phyloP scores from a whole-genome alignment of 768 basidiomycete genomes.

The Collybia mongolica region DNA sequence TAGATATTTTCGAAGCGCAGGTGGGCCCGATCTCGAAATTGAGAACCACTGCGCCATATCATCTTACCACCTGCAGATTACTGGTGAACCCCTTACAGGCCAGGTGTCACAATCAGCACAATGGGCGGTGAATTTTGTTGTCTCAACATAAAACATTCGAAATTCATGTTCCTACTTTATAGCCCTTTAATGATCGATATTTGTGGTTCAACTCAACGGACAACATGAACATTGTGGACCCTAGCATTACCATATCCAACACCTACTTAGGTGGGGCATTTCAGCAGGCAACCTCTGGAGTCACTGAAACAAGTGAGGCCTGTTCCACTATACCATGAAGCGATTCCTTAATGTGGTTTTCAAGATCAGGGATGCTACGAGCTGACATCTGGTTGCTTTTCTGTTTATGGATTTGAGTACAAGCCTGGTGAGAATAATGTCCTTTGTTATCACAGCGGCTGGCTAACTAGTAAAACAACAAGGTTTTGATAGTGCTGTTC shows the following conservation, averaged over 20 bases:
- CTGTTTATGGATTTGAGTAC: slow-evolving; percentile 83
- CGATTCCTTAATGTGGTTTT: neutral
- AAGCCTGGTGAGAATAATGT: slow-evolving; percentile 46
- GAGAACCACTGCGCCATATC: neutral
- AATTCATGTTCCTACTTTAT: neutral
- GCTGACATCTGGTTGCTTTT: slow-evolving; percentile 48
- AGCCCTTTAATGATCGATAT: slow-evolving; percentile 81
- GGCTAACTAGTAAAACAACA: slow-evolving; percentile 4
- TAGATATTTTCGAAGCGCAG: slow-evolving; percentile 88
- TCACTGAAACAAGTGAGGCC: slow-evolving; percentile 55
- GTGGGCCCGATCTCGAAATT: slow-evolving; percentile 26
- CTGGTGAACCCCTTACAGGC: slow-evolving; percentile 32
- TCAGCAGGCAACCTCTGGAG: slow-evolving; percentile 81
- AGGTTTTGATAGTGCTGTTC: slow-evolving; percentile 53
- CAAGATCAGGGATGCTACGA: slow-evolving; percentile 73
- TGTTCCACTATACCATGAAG: too few relatives aligned
- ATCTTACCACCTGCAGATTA: slow-evolving; percentile 18
- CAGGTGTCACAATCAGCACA: slow-evolving; percentile 86
- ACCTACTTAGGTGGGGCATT: slow-evolving; percentile 72
- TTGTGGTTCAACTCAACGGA: slow-evolving; percentile 63
- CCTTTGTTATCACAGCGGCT: neutral
- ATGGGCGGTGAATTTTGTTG: slow-evolving; percentile 57
- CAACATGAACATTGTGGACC: slow-evolving; percentile 57
- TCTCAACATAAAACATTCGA: neutral
- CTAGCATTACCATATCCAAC: slow-evolving; percentile 52